A percentile compares a stretch with the other conserved stretches of the same genome.
Evolutionary conservation across 2,329 filamentous ascomycete genomes (phyloP).

Genomic region (Trichoderma koningii): DNA sequence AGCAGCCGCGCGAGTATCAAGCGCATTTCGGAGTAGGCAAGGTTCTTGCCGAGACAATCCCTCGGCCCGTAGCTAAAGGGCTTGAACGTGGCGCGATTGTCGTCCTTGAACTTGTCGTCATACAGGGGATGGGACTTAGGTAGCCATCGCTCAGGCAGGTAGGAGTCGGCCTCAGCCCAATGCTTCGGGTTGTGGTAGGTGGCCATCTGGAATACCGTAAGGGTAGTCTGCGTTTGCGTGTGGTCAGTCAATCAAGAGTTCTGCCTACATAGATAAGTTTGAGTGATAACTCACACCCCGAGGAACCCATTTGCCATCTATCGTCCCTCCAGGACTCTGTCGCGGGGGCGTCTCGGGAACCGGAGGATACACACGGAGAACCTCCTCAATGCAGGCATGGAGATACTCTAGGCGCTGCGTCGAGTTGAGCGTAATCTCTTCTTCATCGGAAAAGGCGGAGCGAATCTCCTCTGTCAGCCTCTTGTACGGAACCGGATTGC

Average conservation of each 20-base stretch:
- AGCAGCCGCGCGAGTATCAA: slow-evolving; percentile 49
- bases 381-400: slow-evolving; percentile 46
- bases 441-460: slow-evolving; percentile 37
- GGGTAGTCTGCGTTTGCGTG: slow-evolving; percentile 39
- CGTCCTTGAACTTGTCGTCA: slow-evolving; percentile 43
- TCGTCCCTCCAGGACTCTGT: slow-evolving; percentile 37
- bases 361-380: slow-evolving; percentile 45
- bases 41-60: slow-evolving; percentile 47
- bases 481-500: slow-evolving; percentile 36
- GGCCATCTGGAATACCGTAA: slow-evolving; percentile 49
- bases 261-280: slow-evolving; percentile 36
- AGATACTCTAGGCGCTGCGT: slow-evolving; percentile 41
- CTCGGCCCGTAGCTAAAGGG: slow-evolving; percentile 45
- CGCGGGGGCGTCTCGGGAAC: slow-evolving; percentile 36
- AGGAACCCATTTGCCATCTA: slow-evolving; percentile 42
- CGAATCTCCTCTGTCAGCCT: slow-evolving; percentile 43
- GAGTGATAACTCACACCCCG: slow-evolving; percentile 37
- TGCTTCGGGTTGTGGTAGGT: slow-evolving; percentile 47
- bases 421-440: slow-evolving; percentile 44
- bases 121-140: slow-evolving; percentile 35
- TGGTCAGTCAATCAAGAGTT: background rate
- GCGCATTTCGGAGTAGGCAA: slow-evolving; percentile 52
- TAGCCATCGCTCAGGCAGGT: slow-evolving; percentile 52
- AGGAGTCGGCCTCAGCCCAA: slow-evolving; percentile 49
- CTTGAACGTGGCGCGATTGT: slow-evolving; percentile 43